Evolutionary conservation across 305 asterid genomes (phyloP).

Genomic region (Fraxinus floribunda): DNA sequence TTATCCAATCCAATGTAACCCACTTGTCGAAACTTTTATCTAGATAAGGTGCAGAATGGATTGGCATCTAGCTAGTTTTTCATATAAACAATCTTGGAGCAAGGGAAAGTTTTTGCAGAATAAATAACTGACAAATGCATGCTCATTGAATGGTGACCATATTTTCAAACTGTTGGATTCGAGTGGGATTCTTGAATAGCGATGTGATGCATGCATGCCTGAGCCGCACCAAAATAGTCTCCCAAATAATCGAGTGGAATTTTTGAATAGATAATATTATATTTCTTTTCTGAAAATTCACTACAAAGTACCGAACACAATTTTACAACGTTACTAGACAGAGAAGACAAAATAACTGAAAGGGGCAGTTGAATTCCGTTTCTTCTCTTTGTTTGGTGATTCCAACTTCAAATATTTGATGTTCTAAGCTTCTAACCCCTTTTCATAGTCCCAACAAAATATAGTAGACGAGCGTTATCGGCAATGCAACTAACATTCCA

Average conservation of each 20-base stretch:
- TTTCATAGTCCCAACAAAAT: constrained; percentile 2
- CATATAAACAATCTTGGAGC: constrained; percentile 1
- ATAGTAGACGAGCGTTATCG: constrained; percentile 5
- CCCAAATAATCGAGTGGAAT: background rate
- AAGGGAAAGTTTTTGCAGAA: constrained; percentile 6
- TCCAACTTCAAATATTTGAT: background rate
- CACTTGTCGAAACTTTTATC: background rate
- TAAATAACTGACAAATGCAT: background rate
- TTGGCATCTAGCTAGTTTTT: constrained; percentile 4
- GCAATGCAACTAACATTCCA: background rate
- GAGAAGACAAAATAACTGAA: background rate
- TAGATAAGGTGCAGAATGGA: background rate
- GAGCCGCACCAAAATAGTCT: background rate
- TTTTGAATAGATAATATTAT: background rate
- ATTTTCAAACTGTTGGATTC: background rate
- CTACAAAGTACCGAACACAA: background rate
- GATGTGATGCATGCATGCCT: constrained; percentile 2
- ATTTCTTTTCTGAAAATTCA: constrained; percentile 3
- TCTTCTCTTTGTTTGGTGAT: background rate
- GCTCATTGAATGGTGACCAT: background rate
- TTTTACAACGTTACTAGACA: background rate
- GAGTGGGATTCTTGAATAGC: constrained; percentile 2
- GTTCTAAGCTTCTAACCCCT: background rate
- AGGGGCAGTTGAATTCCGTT: background rate
- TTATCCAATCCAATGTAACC: background rate